phyloP scores from a whole-genome alignment of 2,329 filamentous ascomycete genomes.

The Fusarium chaquense region DNA sequence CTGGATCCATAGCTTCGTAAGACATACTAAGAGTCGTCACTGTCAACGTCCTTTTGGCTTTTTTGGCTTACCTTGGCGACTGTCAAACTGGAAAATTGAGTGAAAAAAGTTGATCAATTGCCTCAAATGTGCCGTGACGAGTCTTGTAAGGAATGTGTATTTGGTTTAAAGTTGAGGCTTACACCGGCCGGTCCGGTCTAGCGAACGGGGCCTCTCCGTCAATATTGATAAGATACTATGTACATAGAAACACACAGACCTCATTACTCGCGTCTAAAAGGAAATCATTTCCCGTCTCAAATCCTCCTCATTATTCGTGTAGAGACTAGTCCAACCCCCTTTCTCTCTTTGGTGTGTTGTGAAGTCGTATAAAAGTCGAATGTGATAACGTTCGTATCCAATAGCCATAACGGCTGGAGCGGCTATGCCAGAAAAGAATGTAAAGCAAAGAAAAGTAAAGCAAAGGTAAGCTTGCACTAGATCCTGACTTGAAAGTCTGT shows the following conservation, averaged over 20 bases:
- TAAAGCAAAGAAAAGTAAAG: not conserved
- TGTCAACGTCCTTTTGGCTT: constrained; percentile 8
- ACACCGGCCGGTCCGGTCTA: constrained; percentile 24
- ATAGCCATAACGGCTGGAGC: not conserved
- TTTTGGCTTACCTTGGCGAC: constrained; percentile 2
- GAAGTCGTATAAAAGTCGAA: not conserved
- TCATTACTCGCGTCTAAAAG: constrained; percentile 6
- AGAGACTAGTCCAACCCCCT: constrained; percentile 11
- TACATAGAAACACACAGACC: constrained; percentile 10
- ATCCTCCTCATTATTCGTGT: constrained; percentile 17
- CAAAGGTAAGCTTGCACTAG: not conserved
- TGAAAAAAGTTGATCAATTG: constrained; percentile 14
- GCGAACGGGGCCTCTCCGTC: constrained; percentile 9
- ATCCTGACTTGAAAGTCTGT: not conserved
- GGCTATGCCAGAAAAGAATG: constrained; percentile 7
- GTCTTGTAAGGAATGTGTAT: constrained; percentile 35
- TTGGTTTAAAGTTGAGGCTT: constrained; percentile 33
- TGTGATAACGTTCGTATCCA: not conserved
- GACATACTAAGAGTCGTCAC: constrained; percentile 9
- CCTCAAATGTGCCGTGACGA: not conserved
- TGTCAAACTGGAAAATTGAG: not conserved
- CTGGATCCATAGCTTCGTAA: not conserved
- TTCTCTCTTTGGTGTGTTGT: constrained; percentile 2
- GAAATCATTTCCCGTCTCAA: constrained; percentile 5
- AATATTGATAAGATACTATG: constrained; percentile 1